Conservation (phyloP, 371 early-diverging fungal genomes). For the Mucor piriformis region DNA sequence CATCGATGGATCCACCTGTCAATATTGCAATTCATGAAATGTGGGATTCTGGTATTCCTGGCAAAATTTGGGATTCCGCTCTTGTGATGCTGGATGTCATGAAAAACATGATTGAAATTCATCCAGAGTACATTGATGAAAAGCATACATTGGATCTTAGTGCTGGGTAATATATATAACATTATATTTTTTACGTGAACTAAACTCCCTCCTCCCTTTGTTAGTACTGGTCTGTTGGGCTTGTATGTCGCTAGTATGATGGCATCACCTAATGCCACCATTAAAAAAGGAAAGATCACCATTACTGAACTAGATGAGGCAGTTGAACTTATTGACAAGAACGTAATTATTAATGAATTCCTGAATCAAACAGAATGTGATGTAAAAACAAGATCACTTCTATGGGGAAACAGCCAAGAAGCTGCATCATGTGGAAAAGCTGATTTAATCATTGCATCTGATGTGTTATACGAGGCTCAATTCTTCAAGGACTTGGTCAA, state of each 20-base stretch:
- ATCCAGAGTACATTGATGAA: slow-evolving; percentile 35
- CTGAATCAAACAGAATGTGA: slow-evolving; percentile 5
- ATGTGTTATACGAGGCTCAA: slow-evolving; percentile 61
- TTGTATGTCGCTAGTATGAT: slow-evolving; percentile 49
- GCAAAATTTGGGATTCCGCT: slow-evolving; percentile 71
- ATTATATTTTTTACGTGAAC: too few species aligned
- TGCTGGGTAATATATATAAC: slow-evolving; percentile 63
- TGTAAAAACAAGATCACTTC: slow-evolving; percentile 22
- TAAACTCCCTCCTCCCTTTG: too few species aligned
- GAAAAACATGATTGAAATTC: slow-evolving; percentile 24
- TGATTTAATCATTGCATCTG: slow-evolving; percentile 64
- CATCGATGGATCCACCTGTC: slow-evolving; percentile 5
- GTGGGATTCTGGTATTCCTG: slow-evolving; percentile 63
- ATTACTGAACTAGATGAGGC: slow-evolving; percentile 64
- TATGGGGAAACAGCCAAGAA: slow-evolving; percentile 39
- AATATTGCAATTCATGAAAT: slow-evolving; percentile 54
- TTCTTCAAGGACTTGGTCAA: slow-evolving; percentile 52
- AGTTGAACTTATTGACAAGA: slow-evolving; percentile 44
- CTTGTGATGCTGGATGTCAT: slow-evolving; percentile 54
- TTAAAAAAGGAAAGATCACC: slow-evolving; percentile 24
- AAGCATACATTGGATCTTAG: slow-evolving; percentile 60
- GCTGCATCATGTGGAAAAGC: slow-evolving; percentile 34
- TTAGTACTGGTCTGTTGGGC: slow-evolving; percentile 61
- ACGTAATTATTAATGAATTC: slow-evolving; percentile 37
- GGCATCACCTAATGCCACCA: slow-evolving; percentile 15